phyloP scores from a whole-genome alignment of 805 yeast species.

The Huiozyma naganishii region DNA sequence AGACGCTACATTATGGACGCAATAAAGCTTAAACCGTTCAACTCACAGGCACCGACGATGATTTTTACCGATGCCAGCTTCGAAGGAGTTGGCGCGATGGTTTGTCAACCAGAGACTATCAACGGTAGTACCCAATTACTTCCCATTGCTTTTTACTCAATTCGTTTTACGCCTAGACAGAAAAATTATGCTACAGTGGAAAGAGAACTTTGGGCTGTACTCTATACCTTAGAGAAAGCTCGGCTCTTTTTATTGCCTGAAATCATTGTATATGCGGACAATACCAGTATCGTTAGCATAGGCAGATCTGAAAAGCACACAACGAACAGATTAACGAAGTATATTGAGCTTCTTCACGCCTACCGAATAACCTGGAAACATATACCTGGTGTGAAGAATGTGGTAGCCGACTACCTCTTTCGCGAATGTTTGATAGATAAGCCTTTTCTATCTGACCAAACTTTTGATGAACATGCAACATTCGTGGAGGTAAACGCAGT shows the following conservation, averaged over 20 bases:
- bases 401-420: background rate
- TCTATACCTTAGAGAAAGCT: background rate
- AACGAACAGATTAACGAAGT: background rate
- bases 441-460: too few relatives aligned
- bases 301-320: background rate
- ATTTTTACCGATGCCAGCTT: constrained; percentile 1
- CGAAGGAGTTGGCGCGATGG: background rate
- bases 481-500: too few relatives aligned
- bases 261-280: background rate
- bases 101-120: constrained; percentile 1
- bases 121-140: background rate
- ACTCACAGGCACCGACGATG: background rate
- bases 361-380: background rate
- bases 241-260: background rate
- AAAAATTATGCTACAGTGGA: background rate
- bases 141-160: constrained; percentile 1
- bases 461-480: too few relatives aligned
- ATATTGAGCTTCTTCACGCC: background rate
- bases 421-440: too few relatives aligned
- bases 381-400: constrained; percentile 1
- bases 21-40: background rate
- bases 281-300: background rate
- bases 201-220: background rate
- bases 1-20: background rate
- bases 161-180: background rate